Conservation (phyloP, 2,329 filamentous ascomycete genomes). For the Trichoderma polysporum region DNA sequence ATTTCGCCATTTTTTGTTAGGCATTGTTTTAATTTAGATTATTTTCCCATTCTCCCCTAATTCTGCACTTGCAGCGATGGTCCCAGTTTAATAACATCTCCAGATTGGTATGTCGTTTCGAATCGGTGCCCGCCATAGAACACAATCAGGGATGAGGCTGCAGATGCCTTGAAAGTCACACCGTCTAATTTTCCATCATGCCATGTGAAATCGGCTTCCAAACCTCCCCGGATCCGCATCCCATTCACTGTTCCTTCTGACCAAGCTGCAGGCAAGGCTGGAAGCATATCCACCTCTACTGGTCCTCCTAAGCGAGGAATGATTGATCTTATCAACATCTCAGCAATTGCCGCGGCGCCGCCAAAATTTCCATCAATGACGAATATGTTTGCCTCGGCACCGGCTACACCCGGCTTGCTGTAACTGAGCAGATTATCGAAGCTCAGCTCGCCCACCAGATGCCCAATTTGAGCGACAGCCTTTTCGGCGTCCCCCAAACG, state of each 20-base stretch:
- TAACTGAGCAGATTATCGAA: constrained; percentile 21
- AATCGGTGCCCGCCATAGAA: constrained; percentile 11
- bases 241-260: constrained; percentile 11
- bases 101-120: neutral
- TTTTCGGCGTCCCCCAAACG: constrained; percentile 16
- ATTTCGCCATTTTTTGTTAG: neutral
- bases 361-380: constrained; percentile 20
- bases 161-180: constrained; percentile 1
- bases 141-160: neutral
- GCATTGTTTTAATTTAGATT: neutral
- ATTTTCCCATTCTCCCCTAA: neutral
- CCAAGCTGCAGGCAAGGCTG: constrained; percentile 16
- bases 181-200: neutral
- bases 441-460: constrained; percentile 18
- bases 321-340: constrained; percentile 19
- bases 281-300: constrained; percentile 17
- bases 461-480: constrained; percentile 13
- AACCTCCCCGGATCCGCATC: constrained; percentile 2
- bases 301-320: constrained; percentile 6
- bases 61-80: constrained; percentile 15
- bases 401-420: constrained; percentile 17
- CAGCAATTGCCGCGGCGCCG: constrained; percentile 16
- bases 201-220: constrained; percentile 14
- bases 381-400: constrained; percentile 16
- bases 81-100: constrained; percentile 11